These are phyloP conservation scores for Aspergillus nidulans DNA, from an alignment of 495 filamentous ascomycete genomes.

Conservation along the genomic window DNA sequence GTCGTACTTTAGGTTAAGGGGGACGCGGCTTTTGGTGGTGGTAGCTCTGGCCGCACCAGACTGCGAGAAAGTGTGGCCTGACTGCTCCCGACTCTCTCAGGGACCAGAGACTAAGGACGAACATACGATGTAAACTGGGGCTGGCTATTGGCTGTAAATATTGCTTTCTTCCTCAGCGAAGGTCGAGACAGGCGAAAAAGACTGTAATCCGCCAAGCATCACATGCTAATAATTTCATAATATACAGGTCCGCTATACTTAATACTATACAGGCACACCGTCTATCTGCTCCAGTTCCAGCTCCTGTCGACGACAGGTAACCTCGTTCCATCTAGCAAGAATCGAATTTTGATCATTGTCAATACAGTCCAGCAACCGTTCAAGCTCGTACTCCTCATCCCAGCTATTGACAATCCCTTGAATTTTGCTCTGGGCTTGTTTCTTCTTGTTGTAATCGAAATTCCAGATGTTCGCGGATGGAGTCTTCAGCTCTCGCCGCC, in stretches of 20 bases:
- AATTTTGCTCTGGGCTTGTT: constrained; percentile 4
- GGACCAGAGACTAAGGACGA: not conserved
- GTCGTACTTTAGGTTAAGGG: constrained; percentile 4
- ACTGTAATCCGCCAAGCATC: constrained; percentile 7
- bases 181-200: not conserved
- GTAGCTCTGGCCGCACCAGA: not conserved
- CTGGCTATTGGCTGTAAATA: not conserved
- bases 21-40: not conserved
- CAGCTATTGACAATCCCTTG: constrained; percentile 14
- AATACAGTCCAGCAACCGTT: constrained; percentile 17
- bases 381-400: constrained; percentile 32
- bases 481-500: constrained; percentile 14
- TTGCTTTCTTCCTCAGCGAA: not conserved
- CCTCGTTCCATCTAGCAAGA: constrained; percentile 17
- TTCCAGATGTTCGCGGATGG: not conserved
- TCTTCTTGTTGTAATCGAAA: too few relatives aligned
- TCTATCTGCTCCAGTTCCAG: not conserved
- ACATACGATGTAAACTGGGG: constrained; percentile 8
- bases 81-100: too few relatives aligned
- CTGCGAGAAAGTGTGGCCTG: constrained; percentile 10
- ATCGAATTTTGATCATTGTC: constrained; percentile 9
- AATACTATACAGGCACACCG: not conserved
- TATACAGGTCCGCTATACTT: constrained; percentile 2
- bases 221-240: constrained; percentile 8
- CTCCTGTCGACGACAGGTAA: not conserved